Percentiles rank a stretch among this genome's conserved stretches.
These are phyloP conservation scores for Pharus latifolius DNA, from an alignment of 176 grass and related monocot species.

Conservation along the genomic window DNA sequence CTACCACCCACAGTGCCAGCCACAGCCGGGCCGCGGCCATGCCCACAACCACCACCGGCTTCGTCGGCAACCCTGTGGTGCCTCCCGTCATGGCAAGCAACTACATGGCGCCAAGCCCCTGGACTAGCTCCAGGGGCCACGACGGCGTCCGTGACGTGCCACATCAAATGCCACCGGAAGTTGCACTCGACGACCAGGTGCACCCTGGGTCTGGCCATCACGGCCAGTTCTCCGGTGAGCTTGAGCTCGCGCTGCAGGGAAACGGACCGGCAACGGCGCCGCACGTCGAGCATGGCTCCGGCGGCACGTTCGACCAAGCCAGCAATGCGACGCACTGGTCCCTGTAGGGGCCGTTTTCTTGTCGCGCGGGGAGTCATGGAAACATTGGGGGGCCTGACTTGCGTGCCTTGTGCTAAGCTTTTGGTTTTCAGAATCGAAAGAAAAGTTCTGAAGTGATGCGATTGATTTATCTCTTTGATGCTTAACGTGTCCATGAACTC, in stretches of 20 bases:
- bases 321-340: slow-evolving; percentile 61
- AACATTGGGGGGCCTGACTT: slow-evolving; percentile 4
- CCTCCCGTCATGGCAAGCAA: slow-evolving; percentile 36
- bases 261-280: slow-evolving; percentile 19
- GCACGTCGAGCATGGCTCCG: slow-evolving; percentile 23
- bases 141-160: slow-evolving; percentile 6
- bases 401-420: slow-evolving; percentile 7
- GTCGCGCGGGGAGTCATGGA: slow-evolving; percentile 5
- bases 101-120: slow-evolving; percentile 41
- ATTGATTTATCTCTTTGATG: background rate
- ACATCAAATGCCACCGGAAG: slow-evolving; percentile 43
- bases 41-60: slow-evolving; percentile 24
- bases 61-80: slow-evolving; percentile 28
- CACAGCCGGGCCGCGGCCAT: slow-evolving; percentile 17
- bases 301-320: slow-evolving; percentile 32
- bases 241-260: slow-evolving; percentile 78
- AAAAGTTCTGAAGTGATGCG: background rate
- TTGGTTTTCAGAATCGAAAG: background rate
- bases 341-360: slow-evolving; percentile 28
- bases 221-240: slow-evolving; percentile 80
- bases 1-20: slow-evolving; percentile 27
- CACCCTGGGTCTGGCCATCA: slow-evolving; percentile 33
- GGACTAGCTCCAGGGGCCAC: slow-evolving; percentile 22
- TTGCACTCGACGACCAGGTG: slow-evolving; percentile 34
- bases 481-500: slow-evolving; percentile 22